These are phyloP conservation scores for thale cress (Arabidopsis thaliana) DNA, from an alignment of 345 rosid species.

Conservation along the genomic window DNA sequence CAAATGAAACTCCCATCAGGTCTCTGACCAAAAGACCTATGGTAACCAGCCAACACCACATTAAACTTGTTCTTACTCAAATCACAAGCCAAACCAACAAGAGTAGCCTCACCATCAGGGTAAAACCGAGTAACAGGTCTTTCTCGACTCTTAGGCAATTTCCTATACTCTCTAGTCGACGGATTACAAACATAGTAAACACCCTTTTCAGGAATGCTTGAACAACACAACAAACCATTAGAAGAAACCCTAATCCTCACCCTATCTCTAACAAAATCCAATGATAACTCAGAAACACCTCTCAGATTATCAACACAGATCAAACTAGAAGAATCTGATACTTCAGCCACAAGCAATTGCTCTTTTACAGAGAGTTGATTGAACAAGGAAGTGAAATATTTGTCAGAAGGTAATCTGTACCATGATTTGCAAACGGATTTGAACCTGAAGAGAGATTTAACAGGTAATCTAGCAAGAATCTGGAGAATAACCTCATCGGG, in stretches of 20 bases:
- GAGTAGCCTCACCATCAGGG: constrained; percentile 84
- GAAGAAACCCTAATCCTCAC: constrained; percentile 82
- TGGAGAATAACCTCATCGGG: constrained; percentile 79
- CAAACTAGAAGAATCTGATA: constrained; percentile 57
- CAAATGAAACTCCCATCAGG: constrained; percentile 79
- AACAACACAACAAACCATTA: constrained; percentile 88
- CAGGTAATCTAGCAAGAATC: constrained; percentile 78
- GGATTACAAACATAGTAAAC: constrained; percentile 88
- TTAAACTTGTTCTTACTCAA: constrained; percentile 51
- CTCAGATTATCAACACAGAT: constrained; percentile 64
- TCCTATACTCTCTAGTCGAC: constrained; percentile 66
- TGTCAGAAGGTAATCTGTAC: constrained; percentile 63
- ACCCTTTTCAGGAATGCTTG: constrained; percentile 82
- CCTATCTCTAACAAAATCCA: constrained; percentile 73
- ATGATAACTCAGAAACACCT: constrained; percentile 76
- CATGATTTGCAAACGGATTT: constrained; percentile 82
- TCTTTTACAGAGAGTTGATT: constrained; percentile 60
- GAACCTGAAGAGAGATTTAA: constrained; percentile 65
- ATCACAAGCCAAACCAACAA: constrained; percentile 79
- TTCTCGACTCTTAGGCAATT: constrained; percentile 72
- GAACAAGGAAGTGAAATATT: constrained; percentile 59
- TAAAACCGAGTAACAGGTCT: constrained; percentile 75
- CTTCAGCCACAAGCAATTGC: constrained; percentile 63
- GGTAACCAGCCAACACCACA: constrained; percentile 86
- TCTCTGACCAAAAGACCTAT: constrained; percentile 78